These are phyloP conservation scores for Dothideomycetes sp. DNA, from an alignment of 2,329 filamentous ascomycete genomes.

Conservation along the genomic window DNA sequence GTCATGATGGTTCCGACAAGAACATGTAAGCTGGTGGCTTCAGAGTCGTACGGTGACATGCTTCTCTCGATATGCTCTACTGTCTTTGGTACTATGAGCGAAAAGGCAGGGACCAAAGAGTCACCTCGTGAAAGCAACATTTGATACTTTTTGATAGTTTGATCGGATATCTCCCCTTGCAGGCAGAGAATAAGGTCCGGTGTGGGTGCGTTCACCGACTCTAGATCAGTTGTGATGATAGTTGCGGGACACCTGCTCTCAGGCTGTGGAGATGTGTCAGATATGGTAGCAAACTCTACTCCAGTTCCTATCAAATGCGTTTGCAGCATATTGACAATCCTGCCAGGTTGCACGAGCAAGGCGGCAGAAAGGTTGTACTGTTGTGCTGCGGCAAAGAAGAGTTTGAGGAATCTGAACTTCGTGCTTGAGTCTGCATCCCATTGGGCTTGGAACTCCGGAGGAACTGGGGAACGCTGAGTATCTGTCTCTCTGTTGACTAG, in stretches of 20 bases:
- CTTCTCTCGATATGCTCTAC: slow-evolving; percentile 34
- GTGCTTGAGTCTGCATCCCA: slow-evolving; percentile 24
- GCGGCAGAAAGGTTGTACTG: slow-evolving; percentile 16
- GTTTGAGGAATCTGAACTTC: slow-evolving; percentile 25
- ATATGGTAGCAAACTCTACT: slow-evolving; percentile 9
- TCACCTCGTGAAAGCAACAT: slow-evolving; percentile 1
- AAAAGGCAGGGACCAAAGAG: slow-evolving; percentile 13
- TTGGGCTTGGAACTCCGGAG: slow-evolving; percentile 16
- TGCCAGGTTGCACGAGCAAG: slow-evolving; percentile 18
- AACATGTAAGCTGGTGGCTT: slow-evolving; percentile 20
- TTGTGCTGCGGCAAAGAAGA: slow-evolving; percentile 18
- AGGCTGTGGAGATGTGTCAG: too few relatives aligned
- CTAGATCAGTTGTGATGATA: slow-evolving; percentile 20
- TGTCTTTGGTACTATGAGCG: slow-evolving; percentile 29
- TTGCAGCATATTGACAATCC: slow-evolving; percentile 20
- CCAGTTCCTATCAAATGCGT: slow-evolving; percentile 19
- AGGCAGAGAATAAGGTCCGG: slow-evolving; percentile 31
- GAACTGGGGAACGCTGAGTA: slow-evolving; percentile 16
- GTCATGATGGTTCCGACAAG: slow-evolving; percentile 26
- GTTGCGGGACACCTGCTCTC: slow-evolving; percentile 19
- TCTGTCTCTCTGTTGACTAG: slow-evolving; percentile 21
- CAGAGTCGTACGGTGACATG: slow-evolving; percentile 16
- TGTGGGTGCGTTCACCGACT: slow-evolving; percentile 14
- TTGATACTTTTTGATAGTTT: slow-evolving; percentile 3
- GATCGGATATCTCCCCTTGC: slow-evolving; percentile 19